Percentiles rank a stretch among this genome's conserved stretches.
These are phyloP conservation scores for Solanum verrucosum DNA, from an alignment of 257 asterid species.

Conservation along the genomic window DNA sequence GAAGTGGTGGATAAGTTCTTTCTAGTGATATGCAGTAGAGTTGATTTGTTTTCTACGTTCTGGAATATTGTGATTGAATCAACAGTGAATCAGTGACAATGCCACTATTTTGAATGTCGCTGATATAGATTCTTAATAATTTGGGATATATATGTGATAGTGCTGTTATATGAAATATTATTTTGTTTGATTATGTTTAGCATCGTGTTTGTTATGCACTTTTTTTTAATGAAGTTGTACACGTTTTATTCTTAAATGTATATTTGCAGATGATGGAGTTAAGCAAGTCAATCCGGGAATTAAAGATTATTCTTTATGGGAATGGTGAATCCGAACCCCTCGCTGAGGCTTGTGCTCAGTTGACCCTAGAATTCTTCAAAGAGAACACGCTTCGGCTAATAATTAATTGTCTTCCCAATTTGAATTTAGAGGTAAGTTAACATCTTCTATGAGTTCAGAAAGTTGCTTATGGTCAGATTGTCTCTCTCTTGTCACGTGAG, in stretches of 20 bases:
- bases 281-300: conserved; percentile 60
- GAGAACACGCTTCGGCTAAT: conserved; percentile 72
- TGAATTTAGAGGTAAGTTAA: conserved; percentile 59
- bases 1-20: neutral
- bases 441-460: neutral
- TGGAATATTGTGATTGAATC: neutral
- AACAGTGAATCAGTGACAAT: neutral
- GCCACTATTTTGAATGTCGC: neutral
- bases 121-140: neutral
- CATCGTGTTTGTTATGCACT: neutral
- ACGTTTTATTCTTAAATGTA: neutral
- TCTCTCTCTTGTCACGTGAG: neutral
- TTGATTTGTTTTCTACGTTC: neutral
- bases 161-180: neutral
- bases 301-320: conserved; percentile 71
- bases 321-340: conserved; percentile 89
- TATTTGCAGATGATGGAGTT: conserved; percentile 57
- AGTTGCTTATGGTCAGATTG: neutral
- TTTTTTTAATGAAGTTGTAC: neutral
- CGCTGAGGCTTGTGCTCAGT: conserved; percentile 70
- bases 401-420: conserved; percentile 67
- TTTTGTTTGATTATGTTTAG: neutral
- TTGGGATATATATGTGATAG: neutral
- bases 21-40: neutral
- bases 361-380: conserved; percentile 80